Conservation (phyloP, 495 filamentous ascomycete species). For the Wilcoxina mikolae region DNA sequence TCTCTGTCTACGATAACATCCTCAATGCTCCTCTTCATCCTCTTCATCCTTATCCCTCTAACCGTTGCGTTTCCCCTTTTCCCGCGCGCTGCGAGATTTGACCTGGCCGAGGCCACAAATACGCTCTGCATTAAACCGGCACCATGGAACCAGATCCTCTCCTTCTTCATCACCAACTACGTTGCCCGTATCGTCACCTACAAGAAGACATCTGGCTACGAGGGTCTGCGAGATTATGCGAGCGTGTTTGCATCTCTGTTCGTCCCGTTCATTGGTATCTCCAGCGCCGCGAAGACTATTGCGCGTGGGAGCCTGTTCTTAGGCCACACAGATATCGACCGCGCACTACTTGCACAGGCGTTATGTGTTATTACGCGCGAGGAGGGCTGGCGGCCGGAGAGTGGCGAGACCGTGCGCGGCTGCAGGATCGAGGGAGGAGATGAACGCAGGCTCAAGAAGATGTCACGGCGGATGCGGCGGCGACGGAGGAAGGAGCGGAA, state of each 20-base stretch:
- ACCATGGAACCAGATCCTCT: slow-evolving; percentile 30
- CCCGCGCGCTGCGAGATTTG: no score
- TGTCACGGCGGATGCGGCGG: slow-evolving; percentile 1
- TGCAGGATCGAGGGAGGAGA: slow-evolving; percentile 16
- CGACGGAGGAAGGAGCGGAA: slow-evolving; percentile 2
- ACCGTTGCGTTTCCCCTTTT: no score
- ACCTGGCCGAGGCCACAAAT: neutral
- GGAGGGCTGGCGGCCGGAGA: slow-evolving; percentile 28
- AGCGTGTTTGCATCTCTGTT: slow-evolving; percentile 25
- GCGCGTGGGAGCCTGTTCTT: slow-evolving; percentile 22
- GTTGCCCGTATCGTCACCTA: slow-evolving; percentile 35
- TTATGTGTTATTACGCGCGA: slow-evolving; percentile 31
- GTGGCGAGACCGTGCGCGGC: slow-evolving; percentile 27
- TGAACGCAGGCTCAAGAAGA: slow-evolving; percentile 8
- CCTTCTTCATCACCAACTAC: slow-evolving; percentile 35
- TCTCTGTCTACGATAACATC: no score
- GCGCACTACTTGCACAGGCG: slow-evolving; percentile 24
- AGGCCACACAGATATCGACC: slow-evolving; percentile 24
- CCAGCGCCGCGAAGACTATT: slow-evolving; percentile 27
- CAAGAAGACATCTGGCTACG: slow-evolving; percentile 32
- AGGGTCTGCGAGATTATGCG: slow-evolving; percentile 22
- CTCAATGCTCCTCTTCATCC: no score
- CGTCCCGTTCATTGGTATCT: slow-evolving; percentile 29
- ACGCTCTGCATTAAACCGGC: slow-evolving; percentile 20
- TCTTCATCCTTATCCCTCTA: no score